Evolutionary conservation across 2,329 filamentous ascomycete species (phyloP), one percentile per base, ranked within the genome.

Genomic region (Colletotrichum chrysophilum): DNA sequence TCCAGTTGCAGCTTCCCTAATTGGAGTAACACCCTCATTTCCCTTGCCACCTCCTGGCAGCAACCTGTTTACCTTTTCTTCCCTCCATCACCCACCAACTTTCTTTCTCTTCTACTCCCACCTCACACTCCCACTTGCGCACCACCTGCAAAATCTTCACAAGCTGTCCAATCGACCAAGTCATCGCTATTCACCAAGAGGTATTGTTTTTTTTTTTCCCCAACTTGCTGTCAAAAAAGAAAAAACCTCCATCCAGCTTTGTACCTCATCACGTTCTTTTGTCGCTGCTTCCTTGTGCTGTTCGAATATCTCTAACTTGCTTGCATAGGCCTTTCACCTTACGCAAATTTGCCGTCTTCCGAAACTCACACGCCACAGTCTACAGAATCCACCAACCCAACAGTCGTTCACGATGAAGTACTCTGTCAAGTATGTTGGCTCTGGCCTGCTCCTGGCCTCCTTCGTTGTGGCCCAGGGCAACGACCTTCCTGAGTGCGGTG

Each of bases 401-500:
- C 56, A 72, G 68, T 70, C 70, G 48, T 28, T 65, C 73, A 75
- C 34, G 21, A 76, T 76, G 74, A 76, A 76, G 74, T 70, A 61
- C 58, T 14, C 61, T 34, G 14, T 21, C 24, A 76, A 66, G 36
- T 68, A 71, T 58, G 21, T 77, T 18, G 64, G 68, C 65, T 64
- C 66, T 79, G 84, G 85, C 81, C 80, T 85, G 78, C 80, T 88
- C 71, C 85, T 84, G 77, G 83, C 85, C 64, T 80, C 85, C 55
- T 85, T 80, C 76, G 82, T 82, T 21, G 84, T 76, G 67, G 84
- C 62, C 69, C 82, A 73, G 82, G 52, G 36, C 36, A 55, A 62
- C 28, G 18, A 83, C 71, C 87, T 91, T 66, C 86, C 89, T 38
- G 73, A 80, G 21, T 92, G 90, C 79, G 89, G 87, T 82, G 90